Evolutionary conservation across 441 rosid genomes (phyloP).

Genomic region (Gossypium gossypioides): DNA sequence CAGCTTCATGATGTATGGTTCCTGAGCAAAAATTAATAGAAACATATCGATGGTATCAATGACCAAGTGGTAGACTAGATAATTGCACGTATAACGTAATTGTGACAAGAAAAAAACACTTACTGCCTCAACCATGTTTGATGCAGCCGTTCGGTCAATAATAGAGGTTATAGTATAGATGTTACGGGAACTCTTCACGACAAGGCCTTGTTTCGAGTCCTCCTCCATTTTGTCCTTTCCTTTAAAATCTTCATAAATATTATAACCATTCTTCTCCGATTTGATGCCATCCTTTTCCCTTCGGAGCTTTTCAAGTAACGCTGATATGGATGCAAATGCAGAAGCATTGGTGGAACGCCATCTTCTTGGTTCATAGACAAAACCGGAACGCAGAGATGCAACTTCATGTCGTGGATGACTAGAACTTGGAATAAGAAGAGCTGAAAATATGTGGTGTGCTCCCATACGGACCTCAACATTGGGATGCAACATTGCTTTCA

Average conservation of each 20-base stretch:
- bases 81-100: not conserved
- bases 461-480: conserved; percentile 77
- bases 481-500: conserved; percentile 84
- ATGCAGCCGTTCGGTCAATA: conserved; percentile 49
- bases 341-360: conserved; percentile 64
- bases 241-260: conserved; percentile 25
- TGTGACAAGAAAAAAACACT: conserved; percentile 10
- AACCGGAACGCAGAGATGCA: conserved; percentile 50
- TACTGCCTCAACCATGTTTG: conserved; percentile 45
- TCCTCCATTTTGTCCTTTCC: conserved; percentile 39
- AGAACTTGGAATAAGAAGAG: conserved; percentile 66
- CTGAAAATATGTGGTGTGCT: conserved; percentile 79
- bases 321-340: conserved; percentile 63
- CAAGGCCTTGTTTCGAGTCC: conserved; percentile 42
- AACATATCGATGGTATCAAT: not conserved
- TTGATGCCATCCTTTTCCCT: conserved; percentile 59
- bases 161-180: conserved; percentile 60
- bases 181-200: conserved; percentile 50
- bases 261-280: conserved; percentile 33
- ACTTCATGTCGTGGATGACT: conserved; percentile 37
- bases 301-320: conserved; percentile 77
- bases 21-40: conserved; percentile 36
- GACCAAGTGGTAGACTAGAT: conserved; percentile 1
- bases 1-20: conserved; percentile 59
- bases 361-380: conserved; percentile 50